Evolutionary conservation across 441 rosid species (phyloP), one percentile per base, ranked within the genome.

Genomic region (Manihot esculenta): DNA sequence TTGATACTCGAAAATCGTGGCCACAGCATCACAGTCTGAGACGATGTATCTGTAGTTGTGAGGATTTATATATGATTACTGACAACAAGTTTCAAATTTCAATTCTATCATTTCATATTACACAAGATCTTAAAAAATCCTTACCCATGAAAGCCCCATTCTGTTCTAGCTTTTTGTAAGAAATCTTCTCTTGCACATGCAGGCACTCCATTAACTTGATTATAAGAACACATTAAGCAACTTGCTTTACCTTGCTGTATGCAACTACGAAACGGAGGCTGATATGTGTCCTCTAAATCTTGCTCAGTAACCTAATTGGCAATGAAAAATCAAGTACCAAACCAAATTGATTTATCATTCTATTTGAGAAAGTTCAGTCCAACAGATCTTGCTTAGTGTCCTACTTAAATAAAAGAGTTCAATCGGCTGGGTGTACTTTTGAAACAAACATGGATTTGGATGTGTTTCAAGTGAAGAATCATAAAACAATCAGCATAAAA

Each of bases 211-310:
- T 94, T 92, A 64, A 94, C 97, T 72, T 81, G 86, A 65, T 92
- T 94, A 78, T 94, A 94, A 12, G 99, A 92, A 81, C 99, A 94
- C 98, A 94, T 94, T 62, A 94, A 88, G 78, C 98, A 90, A 56
- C 93, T 96, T 41, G 87, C 99, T 64, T 83, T 86, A 0, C 97
- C 99, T 74, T 92, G 87, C 61, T 77, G 80, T 26, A 94, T 86
- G 58, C 99, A 94, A 81, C 85, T 79, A 49, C 80, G 87, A 79
- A 94, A 94, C 1, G 99, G 99, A 17, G 89, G 93, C 64, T 90
- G 80, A 66, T 78, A 94, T 9, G 99, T 92, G 35, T 94, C 99
- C 76, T 80, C 92, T 50, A 94, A 77, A 71, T 94, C 99, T 82
- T 90, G 99, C 75, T 84, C 87, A 70, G 92, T 92, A 33, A 92